These are phyloP conservation scores for Aquilaria yunnanensis DNA, from an alignment of 345 rosid species.

Conservation along the genomic window DNA sequence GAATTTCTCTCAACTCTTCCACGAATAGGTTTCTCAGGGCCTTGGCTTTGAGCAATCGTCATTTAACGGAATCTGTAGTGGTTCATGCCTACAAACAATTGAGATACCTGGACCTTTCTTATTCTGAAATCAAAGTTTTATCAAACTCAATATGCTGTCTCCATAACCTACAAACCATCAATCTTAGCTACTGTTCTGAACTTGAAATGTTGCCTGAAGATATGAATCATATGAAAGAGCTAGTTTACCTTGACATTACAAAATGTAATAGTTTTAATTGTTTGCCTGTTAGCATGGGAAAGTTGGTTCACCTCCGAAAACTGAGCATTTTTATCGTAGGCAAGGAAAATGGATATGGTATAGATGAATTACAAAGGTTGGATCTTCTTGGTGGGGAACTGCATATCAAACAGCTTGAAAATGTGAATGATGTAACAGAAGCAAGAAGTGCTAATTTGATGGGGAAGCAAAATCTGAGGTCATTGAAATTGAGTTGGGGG, in stretches of 20 bases:
- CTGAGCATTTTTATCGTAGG: no score
- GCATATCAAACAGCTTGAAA: conserved; percentile 2
- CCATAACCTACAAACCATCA: no score
- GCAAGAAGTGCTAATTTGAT: conserved; percentile 15
- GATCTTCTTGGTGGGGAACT: conserved; percentile 7
- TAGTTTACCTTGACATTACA: no score
- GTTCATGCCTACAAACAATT: not conserved
- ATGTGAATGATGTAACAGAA: not conserved
- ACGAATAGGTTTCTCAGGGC: not conserved
- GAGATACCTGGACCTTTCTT: not conserved
- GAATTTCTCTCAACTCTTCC: not conserved
- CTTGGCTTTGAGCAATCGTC: not conserved
- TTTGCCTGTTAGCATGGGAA: no score
- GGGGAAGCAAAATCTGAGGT: not conserved
- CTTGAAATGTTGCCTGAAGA: no score
- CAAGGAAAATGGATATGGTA: not conserved
- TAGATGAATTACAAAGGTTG: conserved; percentile 7
- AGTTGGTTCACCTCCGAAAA: no score
- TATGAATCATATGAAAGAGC: no score
- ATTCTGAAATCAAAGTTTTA: not conserved
- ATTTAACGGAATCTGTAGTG: no score
- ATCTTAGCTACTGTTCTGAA: no score
- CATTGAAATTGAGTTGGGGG: no score
- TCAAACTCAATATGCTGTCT: no score
- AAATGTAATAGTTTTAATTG: no score